A percentile compares a stretch with the other conserved stretches of the same genome.
Evolutionary conservation across 805 yeast genomes (phyloP).

Genomic region (Kuraishia borneana): DNA sequence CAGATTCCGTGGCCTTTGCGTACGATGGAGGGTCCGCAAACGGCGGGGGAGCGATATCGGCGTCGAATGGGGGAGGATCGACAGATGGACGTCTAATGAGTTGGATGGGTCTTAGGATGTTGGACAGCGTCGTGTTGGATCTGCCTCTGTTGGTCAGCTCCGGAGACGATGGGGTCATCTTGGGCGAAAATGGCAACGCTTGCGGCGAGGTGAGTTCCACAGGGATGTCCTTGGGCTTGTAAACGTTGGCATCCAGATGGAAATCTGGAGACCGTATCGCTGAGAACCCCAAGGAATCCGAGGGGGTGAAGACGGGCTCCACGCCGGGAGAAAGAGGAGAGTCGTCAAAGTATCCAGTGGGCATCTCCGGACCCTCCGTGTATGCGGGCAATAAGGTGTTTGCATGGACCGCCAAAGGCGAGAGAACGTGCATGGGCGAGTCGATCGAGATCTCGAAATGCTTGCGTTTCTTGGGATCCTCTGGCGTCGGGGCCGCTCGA

Average conservation of each 20-base stretch:
- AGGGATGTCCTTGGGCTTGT: constrained; percentile 37
- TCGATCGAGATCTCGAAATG: constrained; percentile 93
- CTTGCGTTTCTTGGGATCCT: constrained; percentile 46
- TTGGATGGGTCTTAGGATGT: constrained; percentile 41
- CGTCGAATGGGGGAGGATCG: constrained; percentile 57
- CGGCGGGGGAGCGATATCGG: constrained; percentile 25
- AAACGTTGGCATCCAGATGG: constrained; percentile 33
- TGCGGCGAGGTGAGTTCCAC: constrained; percentile 48
- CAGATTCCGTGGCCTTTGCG: constrained; percentile 1
- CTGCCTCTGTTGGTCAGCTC: constrained; percentile 8
- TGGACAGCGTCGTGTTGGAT: constrained; percentile 3
- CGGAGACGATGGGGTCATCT: constrained; percentile 19
- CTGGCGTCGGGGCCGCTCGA: constrained; percentile 40
- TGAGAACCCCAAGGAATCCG: constrained; percentile 12
- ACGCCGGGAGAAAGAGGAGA: constrained; percentile 43
- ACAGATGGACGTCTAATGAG: constrained; percentile 40
- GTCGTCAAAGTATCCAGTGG: constrained; percentile 1
- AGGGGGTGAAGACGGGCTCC: constrained; percentile 28
- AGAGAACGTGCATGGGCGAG: constrained; percentile 80
- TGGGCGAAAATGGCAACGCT: constrained; percentile 49
- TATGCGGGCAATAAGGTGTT: constrained; percentile 72
- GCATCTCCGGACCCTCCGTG: constrained; percentile 12
- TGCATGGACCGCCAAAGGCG: constrained; percentile 70
- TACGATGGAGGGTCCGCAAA: constrained; percentile 11
- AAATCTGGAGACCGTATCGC: constrained; percentile 4